Conservation (phyloP, 257 asterid genomes). For the Plantago major region DNA sequence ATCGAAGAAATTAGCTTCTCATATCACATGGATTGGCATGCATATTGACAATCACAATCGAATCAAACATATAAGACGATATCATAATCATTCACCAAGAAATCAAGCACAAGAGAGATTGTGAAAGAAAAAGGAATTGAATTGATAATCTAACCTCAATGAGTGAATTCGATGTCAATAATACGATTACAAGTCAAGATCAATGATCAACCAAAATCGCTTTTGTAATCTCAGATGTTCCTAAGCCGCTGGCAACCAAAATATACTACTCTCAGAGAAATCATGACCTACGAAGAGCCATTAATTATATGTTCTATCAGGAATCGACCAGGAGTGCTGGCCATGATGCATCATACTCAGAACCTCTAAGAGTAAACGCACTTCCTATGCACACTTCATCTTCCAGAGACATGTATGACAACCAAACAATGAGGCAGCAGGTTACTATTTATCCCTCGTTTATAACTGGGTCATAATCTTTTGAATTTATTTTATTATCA, state of each 20-base stretch:
- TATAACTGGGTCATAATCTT: slow-evolving; percentile 18
- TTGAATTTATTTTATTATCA: no score
- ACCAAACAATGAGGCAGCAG: slow-evolving; percentile 43
- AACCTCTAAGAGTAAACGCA: slow-evolving; percentile 34
- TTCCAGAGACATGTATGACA: slow-evolving; percentile 33
- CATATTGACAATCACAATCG: no score
- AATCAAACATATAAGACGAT: no score
- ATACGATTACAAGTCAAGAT: no score
- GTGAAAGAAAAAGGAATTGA: no score
- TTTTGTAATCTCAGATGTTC: slow-evolving; percentile 45
- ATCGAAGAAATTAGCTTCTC: no score
- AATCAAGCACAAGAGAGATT: no score
- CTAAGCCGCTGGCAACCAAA: slow-evolving; percentile 90
- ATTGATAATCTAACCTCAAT: no score
- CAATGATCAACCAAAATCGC: no score
- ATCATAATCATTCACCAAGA: no score
- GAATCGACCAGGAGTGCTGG: slow-evolving; percentile 35
- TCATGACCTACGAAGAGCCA: slow-evolving; percentile 54
- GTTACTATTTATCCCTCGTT: slow-evolving; percentile 33
- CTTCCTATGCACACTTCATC: slow-evolving; percentile 30
- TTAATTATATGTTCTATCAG: slow-evolving; percentile 51
- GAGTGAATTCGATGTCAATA: no score
- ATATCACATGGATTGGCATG: no score
- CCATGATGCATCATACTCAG: slow-evolving; percentile 29
- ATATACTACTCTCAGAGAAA: slow-evolving; percentile 69